Base-by-base conservation (phyloP, 2,329 filamentous ascomycete species). In the Ceratocystis harringtonii region DNA sequence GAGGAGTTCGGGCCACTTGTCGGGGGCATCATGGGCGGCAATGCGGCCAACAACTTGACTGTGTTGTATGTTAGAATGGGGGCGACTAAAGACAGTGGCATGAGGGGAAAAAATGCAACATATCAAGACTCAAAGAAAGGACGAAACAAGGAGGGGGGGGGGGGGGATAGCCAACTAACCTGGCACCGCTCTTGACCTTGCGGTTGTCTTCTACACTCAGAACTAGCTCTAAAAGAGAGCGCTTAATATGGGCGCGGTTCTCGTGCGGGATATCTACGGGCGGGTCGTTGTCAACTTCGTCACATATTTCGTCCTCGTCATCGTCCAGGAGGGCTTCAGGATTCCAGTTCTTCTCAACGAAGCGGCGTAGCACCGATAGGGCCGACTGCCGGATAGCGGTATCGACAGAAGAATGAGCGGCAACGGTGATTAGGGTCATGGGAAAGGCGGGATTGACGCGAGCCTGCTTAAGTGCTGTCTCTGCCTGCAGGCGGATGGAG, bases 1-100 rank as follows among this genome's bases (percentile, higher is more conserved):
- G 36, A 99, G 84, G 55, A 99, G 83, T 69, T 84, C 83, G n/a
- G 92, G 90, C 94, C 94, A 99, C 71, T 92, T 83, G 68, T 96
- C 90, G 64, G 94, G 94, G 73, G 95, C 97, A 77, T 99, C 94
- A 72, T 87, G 84, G 69, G 86, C 88, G 66, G 94, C 94, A 70
- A 99, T 95, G 78, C 96, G 97, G 78, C 91, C 92, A 68, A 96
- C 90, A 4, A 88, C 82, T 70, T 81, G 84, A 74, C 84, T 86
- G 66, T n/a, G 62, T 10, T 32, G 17, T 12, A 8, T 55, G 48
- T 52, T 57, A 43, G 22, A 52, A 50, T 36, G 32, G 32, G 10
- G 32, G 32, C 10, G 32, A 36, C 32, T 12, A 36, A n/a, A 22
- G n/a, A 50, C 8, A 28, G 61, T 30, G 15, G 50, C 43, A 44